Conservation (phyloP, 2,329 filamentous ascomycete genomes). For the Ceratocystiopsis brevicomis region DNA sequence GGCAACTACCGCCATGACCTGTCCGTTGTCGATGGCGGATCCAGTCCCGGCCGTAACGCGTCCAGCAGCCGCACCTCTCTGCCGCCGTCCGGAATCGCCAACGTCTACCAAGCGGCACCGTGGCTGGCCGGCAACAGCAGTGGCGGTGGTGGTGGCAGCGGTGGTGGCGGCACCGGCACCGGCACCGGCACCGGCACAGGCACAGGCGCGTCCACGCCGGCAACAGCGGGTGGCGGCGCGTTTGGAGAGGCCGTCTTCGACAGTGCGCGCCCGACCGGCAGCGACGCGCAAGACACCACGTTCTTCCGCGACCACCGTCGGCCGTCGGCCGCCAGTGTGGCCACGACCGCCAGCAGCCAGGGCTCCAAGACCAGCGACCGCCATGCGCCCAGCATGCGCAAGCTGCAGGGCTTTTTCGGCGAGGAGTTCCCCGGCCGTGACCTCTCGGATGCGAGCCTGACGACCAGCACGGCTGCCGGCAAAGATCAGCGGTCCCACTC, state of each 20-base stretch:
- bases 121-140: slow-evolving; percentile 5
- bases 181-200: too few relatives aligned
- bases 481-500: slow-evolving; percentile 46
- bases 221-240: too few relatives aligned
- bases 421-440: slow-evolving; percentile 65
- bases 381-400: slow-evolving; percentile 56
- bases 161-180: slow-evolving; percentile 20
- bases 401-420: slow-evolving; percentile 80
- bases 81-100: slow-evolving; percentile 20
- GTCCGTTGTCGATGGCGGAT: slow-evolving; percentile 35
- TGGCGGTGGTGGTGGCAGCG: slow-evolving; percentile 22
- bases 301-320: slow-evolving; percentile 55
- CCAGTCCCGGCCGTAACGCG: slow-evolving; percentile 19
- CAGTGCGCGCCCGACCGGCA: slow-evolving; percentile 20
- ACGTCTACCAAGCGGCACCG: too few relatives aligned
- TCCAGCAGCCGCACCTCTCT: too few relatives aligned
- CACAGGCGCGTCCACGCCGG: too few relatives aligned
- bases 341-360: slow-evolving; percentile 61
- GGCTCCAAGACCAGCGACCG: slow-evolving; percentile 52
- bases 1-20: slow-evolving; percentile 55
- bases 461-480: slow-evolving; percentile 19
- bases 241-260: too few relatives aligned
- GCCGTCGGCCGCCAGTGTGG: slow-evolving; percentile 75
- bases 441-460: slow-evolving; percentile 51
- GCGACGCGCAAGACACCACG: slow-evolving; percentile 43